Conservation (phyloP, 176 grass and related monocot genomes). For the Triticum urartu region DNA sequence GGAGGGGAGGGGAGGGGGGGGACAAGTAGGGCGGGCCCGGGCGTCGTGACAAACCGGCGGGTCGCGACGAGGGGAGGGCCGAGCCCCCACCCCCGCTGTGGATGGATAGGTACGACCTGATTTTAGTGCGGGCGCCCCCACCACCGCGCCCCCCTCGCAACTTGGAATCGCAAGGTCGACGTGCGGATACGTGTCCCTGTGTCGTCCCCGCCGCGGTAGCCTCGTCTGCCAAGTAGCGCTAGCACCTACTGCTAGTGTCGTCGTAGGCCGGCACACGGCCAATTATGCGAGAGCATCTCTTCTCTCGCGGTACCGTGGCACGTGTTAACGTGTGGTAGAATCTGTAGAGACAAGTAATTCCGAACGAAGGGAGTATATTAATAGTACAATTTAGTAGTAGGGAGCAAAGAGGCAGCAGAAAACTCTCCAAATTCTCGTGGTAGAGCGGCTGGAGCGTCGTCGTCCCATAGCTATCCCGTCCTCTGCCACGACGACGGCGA, state of each 20-base stretch:
- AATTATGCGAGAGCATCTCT: no score
- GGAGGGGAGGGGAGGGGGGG: no score
- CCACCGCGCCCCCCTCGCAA: neutral
- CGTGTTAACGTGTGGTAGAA: no score
- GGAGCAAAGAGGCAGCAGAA: no score
- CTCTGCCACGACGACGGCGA: neutral
- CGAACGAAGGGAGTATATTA: no score
- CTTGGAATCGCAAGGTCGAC: neutral
- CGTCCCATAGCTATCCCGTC: neutral
- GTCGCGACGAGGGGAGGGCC: neutral
- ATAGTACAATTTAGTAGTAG: no score
- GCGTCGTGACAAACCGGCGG: conserved; percentile 19
- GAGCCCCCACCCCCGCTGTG: neutral
- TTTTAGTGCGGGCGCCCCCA: neutral
- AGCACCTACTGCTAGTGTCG: neutral
- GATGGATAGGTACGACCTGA: neutral
- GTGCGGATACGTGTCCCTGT: neutral
- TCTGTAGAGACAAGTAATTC: no score
- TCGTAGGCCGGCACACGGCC: neutral
- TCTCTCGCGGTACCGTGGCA: no score
- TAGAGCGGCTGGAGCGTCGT: neutral
- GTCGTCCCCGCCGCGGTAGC: neutral
- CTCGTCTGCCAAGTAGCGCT: neutral
- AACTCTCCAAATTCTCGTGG: no score
- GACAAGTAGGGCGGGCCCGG: no score